Evolutionary conservation across 2,329 filamentous ascomycete species (phyloP).

Genomic region (Sclerotinia trifoliorum): DNA sequence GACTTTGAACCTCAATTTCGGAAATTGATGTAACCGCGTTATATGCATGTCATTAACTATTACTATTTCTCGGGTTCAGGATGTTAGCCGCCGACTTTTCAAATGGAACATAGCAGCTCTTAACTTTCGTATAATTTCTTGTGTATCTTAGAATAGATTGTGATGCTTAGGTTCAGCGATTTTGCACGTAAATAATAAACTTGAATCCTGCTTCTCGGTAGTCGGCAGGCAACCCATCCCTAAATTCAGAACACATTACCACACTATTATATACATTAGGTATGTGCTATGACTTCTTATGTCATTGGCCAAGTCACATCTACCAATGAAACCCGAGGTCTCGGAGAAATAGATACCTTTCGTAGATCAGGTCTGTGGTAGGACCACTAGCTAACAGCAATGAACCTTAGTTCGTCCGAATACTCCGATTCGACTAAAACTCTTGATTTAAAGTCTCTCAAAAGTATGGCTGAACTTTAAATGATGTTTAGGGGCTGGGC

Average conservation of each 20-base stretch:
- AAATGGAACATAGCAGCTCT: not conserved
- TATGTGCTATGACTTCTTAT: not conserved
- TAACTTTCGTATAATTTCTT: not conserved
- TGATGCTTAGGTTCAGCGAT: not conserved
- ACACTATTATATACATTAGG: not conserved
- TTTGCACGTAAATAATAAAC: not conserved
- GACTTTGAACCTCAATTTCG: not conserved
- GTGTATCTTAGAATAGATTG: not conserved
- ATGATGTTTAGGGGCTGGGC: not conserved
- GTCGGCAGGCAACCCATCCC: not conserved
- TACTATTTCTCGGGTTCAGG: too few species aligned
- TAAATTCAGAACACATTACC: not conserved
- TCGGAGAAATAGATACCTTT: constrained; percentile 2
- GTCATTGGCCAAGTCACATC: not conserved
- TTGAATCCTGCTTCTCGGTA: not conserved
- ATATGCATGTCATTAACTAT: too few species aligned
- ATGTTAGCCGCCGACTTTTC: too few species aligned
- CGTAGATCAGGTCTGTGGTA: not conserved
- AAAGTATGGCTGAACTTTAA: not conserved
- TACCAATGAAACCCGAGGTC: not conserved
- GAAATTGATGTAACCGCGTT: not conserved
- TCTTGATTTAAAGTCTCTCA: not conserved
- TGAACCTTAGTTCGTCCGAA: not conserved
- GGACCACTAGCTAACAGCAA: not conserved
- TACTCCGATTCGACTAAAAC: not conserved